A percentile compares a stretch with the other conserved stretches of the same genome.
Evolutionary conservation across 768 basidiomycete species (phyloP).

Genomic region (Dacryopinax primogenitus): DNA sequence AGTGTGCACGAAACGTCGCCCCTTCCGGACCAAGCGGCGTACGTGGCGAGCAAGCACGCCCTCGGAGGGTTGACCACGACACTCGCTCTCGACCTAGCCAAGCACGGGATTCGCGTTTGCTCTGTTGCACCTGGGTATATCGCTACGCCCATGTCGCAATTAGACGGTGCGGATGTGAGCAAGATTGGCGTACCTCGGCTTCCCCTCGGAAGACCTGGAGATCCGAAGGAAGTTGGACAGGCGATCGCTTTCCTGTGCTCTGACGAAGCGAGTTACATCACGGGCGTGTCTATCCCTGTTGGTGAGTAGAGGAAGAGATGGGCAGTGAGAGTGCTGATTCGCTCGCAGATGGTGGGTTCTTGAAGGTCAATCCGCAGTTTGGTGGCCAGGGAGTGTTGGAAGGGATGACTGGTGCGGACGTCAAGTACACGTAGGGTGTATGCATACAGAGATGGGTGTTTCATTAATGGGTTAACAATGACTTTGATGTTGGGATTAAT

Average conservation of each 20-base stretch:
- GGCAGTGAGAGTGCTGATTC: background rate
- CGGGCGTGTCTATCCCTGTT: slow-evolving; percentile 10
- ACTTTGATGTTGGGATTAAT: too few species aligned
- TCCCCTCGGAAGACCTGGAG: slow-evolving; percentile 11
- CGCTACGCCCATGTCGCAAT: slow-evolving; percentile 9
- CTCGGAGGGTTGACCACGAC: slow-evolving; percentile 12
- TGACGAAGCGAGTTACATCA: slow-evolving; percentile 14
- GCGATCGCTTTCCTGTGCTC: slow-evolving; percentile 13
- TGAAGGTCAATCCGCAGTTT: background rate
- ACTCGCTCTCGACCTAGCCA: slow-evolving; percentile 11
- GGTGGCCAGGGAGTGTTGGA: background rate
- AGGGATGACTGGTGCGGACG: background rate
- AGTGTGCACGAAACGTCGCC: slow-evolving; percentile 1
- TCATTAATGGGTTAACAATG: background rate
- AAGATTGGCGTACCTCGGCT: background rate
- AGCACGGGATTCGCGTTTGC: slow-evolving; percentile 11
- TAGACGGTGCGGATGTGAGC: background rate
- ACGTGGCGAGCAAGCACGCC: slow-evolving; percentile 11
- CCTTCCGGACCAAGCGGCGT: slow-evolving; percentile 1
- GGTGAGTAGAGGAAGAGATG: background rate
- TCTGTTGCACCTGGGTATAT: slow-evolving; percentile 13
- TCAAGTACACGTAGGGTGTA: background rate
- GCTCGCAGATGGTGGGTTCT: background rate
- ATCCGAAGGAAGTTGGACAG: slow-evolving; percentile 14
- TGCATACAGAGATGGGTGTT: background rate